Base-by-base conservation (phyloP, 2,329 filamentous ascomycete species). In the Pseudofabraea citricarpa region DNA sequence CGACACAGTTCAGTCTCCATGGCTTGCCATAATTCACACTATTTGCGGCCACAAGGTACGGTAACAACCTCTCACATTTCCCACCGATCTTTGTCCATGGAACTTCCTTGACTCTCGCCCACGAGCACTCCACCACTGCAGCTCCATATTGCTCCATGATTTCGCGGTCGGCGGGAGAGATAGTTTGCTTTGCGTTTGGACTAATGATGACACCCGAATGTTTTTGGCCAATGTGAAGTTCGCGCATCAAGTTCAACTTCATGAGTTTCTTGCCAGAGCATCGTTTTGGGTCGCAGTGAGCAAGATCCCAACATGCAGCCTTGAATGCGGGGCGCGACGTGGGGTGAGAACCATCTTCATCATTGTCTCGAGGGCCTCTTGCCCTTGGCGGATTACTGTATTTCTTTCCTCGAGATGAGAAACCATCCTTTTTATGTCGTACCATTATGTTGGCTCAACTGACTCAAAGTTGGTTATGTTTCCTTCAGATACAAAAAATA, bases 261-360 rank as follows among this genome's bases (percentile, higher is more conserved):
- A 98, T 95, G 24, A 98, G 77, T 51, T 88, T 83, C 71, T 98
- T 98, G 23, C 93, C 93, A 0, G 90, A 96, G 68, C 93, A 98
- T 56, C 91, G 77, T 66, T 96, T 97, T 7, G 91, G 89, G 61
- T 98, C 93, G 72, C 93, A 98, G 70, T 98, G 93, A 49, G 90
- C 91, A 24, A 98, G 75, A 61, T 98, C 93, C 93, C 93, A 98
- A 65, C 91, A 96, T 46, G 91, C 93, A 38, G 93, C 91, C 68
- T 94, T 95, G 77, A 90, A 96, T 18, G 70, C 60, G 29, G 68
- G 81, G 51, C 57, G 77, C 38, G 58, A 48, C 43, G 57, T 46
- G 44, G 58, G 59, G 42, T 67, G 56, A 50, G 64, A 53, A 54
- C 55, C 55, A 42, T 71, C 64, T 48, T 69, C 67, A 43, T 65